Base-by-base conservation (phyloP, 2,329 filamentous ascomycete species). In the Aciculosporium take region DNA sequence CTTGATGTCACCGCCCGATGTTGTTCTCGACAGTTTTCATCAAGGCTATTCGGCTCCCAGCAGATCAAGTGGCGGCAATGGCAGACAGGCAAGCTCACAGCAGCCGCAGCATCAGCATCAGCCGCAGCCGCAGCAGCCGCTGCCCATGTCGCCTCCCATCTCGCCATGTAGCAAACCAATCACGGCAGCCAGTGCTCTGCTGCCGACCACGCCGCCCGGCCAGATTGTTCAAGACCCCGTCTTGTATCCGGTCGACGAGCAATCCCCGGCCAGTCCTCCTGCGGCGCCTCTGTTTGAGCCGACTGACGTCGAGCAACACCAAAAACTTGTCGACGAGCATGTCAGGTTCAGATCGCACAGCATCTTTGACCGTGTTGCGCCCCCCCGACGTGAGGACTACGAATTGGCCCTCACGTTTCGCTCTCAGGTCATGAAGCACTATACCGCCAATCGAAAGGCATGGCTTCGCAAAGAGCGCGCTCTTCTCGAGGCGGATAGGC, bases 1-100 rank as follows among this genome's bases (percentile, higher is more conserved):
- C 46, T 61, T 79, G 44, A 76, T 79, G 68, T 79, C 76, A 18
- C 76, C 76, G 25, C 75, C 75, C 18, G 74, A 78, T 29, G 62
- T 63, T n/a, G 55, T 65, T 27, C 66, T 64, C 37, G 74, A 79
- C 47, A 73, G 58, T 50, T 79, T 77, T 54, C 57, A 51, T 36
- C 58, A 62, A 17, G 31, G 31, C 25, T 17, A 21, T 25, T 30
- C 43, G 52, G n/a, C 25, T 3, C 7, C 28, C 31, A 34, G 36
- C 12, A 45, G 43, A 30, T 44, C 29, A 7, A 43, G 39, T 24
- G 33, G 32, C 28, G 25, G 38, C 51, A 46, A 54, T 49, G 54
- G 51, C 39, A 50, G n/a, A 39, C 39, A 49, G 37, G 39, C 52
- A 37, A 53, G 55, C 39, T 45, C 53, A 46, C 60, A 58, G 47